Conservation (phyloP, 148 eudicot genomes). For the Camellia japonica region DNA sequence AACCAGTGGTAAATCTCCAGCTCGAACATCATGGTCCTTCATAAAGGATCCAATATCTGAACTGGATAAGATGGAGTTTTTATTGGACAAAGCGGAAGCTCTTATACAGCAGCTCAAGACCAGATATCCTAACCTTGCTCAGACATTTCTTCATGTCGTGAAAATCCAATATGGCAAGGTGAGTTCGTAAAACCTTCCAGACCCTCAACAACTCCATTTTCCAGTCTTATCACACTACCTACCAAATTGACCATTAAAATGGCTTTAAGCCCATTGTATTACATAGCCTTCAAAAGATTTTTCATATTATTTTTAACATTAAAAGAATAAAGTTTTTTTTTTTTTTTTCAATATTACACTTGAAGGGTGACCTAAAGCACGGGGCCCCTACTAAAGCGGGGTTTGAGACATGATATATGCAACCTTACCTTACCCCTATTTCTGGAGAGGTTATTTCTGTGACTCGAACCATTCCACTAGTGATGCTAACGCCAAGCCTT, state of each 20-base stretch:
- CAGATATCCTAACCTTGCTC: constrained; percentile 83
- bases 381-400: too few species aligned
- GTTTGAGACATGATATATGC: too few species aligned
- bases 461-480: too few species aligned
- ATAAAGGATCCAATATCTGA: constrained; percentile 59
- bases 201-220: too few species aligned
- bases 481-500: too few species aligned
- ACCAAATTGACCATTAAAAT: background rate
- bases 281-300: background rate
- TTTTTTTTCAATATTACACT: background rate
- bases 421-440: too few species aligned
- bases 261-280: background rate
- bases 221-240: background rate
- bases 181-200: constrained; percentile 17
- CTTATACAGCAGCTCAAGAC: constrained; percentile 57
- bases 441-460: too few species aligned
- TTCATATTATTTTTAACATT: background rate
- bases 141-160: constrained; percentile 66
- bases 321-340: background rate
- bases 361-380: too few species aligned
- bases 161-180: constrained; percentile 88
- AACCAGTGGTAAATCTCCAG: constrained; percentile 43
- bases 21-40: constrained; percentile 70
- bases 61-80: constrained; percentile 50
- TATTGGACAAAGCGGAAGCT: constrained; percentile 50